Evolutionary conservation across 495 filamentous ascomycete species (phyloP), one percentile per base, ranked within the genome.

Genomic region (Penicillium canescens): DNA sequence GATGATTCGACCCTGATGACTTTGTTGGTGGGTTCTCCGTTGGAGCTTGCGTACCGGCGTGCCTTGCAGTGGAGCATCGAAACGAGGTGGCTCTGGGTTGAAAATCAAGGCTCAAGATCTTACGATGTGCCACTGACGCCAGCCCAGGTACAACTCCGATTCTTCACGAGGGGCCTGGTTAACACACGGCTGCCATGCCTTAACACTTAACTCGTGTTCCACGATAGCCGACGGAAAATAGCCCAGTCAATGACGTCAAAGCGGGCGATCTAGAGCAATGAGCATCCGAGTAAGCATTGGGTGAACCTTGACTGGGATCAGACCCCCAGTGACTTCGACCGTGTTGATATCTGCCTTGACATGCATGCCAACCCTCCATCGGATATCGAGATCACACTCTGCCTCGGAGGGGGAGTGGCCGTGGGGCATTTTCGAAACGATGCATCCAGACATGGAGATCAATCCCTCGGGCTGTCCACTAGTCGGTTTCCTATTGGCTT

Each of bases 381-480:
- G 34, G 16, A 20, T 16, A 26, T 38, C 35, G 42, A 53, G 33
- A 18, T 37, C 18, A 33, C 20, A 46, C 21, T 52, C 50, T 46
- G 18, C 6, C 24, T 41, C 6, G 23, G 8, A 8, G 39, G 6
- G 14, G 6, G 16, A 40, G 9, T 13, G 28, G 39, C 35, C 37
- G 24, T 54, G 42, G 20, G 39, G 13, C 11, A 55, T 56, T 52
- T 56, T 54, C 50, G 44, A 42, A 33, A 21, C 28, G 42, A 39
- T 42, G 50, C 40, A 46, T 61, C 61, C 57, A 63, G 54, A 61
- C 54, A 38, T 35, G 61, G 44, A 57, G 54, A 57, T 58, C 47
- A 31, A 43, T 56, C 31, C 26, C 42, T 53, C 40, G 46, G 7
- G 28, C 55, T 56, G 55, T 36, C 55, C 59, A 56, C 52, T 13